Percentiles rank a stretch among this genome's conserved stretches.
Conservation (phyloP, 345 rosid species). For the Citrus cavaleriei region DNA sequence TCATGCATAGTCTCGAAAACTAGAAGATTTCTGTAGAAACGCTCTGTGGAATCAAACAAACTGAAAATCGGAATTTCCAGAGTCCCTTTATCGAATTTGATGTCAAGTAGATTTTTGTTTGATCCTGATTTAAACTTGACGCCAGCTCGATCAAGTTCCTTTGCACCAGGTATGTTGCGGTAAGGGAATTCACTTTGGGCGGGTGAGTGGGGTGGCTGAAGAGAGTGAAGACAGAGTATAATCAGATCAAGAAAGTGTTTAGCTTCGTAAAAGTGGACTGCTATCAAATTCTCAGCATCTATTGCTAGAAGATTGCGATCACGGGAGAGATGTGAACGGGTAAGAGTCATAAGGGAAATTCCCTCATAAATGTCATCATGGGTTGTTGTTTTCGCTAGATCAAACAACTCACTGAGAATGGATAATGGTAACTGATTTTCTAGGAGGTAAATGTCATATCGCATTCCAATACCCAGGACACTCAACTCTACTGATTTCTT, state of each 20-base stretch:
- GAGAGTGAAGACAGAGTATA: neutral
- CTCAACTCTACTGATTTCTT: neutral
- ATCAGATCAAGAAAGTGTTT: neutral
- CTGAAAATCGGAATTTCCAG: constrained; percentile 8
- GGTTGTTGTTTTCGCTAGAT: neutral
- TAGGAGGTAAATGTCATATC: constrained; percentile 17
- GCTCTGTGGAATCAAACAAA: neutral
- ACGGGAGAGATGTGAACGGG: neutral
- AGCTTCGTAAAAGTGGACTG: neutral
- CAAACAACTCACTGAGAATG: constrained; percentile 7
- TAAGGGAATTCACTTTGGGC: neutral
- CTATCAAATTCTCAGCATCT: no score
- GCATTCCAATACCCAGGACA: neutral
- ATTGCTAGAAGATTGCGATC: rapidly evolving
- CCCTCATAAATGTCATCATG: neutral
- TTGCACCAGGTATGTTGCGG: neutral
- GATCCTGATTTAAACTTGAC: neutral
- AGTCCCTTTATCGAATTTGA: neutral
- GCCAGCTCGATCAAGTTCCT: neutral
- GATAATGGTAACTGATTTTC: constrained; percentile 35
- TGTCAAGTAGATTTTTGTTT: neutral
- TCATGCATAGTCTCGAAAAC: neutral
- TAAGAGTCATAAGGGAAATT: neutral
- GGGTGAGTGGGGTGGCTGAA: neutral
- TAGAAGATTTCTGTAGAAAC: neutral